Evolutionary conservation across 1,139 yeast genomes (phyloP).

Genomic region (Hyphopichia khmerensis): DNA sequence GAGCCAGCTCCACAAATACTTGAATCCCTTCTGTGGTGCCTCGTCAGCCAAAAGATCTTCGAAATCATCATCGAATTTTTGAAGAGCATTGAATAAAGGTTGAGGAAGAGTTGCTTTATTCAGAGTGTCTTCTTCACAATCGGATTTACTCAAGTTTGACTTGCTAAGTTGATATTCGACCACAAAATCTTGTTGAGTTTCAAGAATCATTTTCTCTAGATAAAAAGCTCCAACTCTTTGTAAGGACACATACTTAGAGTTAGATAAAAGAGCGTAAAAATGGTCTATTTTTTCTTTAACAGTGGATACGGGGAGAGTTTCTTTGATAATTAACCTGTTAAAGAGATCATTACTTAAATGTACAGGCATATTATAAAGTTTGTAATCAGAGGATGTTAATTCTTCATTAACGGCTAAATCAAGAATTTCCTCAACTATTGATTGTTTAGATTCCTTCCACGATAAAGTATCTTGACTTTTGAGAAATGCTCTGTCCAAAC

Average conservation of each 20-base stretch:
- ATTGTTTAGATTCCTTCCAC: conserved; percentile 26
- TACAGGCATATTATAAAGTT: conserved; percentile 28
- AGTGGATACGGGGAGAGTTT: conserved; percentile 11
- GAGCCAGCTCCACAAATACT: conserved; percentile 71
- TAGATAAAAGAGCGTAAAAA: conserved; percentile 21
- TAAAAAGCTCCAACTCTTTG: conserved; percentile 39
- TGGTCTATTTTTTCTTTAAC: conserved; percentile 14
- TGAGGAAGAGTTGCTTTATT: conserved; percentile 34
- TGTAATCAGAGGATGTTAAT: conserved; percentile 14
- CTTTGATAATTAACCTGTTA: conserved; percentile 23
- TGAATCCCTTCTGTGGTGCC: conserved; percentile 29
- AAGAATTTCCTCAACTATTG: conserved; percentile 34
- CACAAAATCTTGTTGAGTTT: conserved; percentile 54
- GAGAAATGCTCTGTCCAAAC: conserved; percentile 17
- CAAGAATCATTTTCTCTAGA: conserved; percentile 32
- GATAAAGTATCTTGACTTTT: conserved; percentile 3
- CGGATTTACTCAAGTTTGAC: conserved; percentile 16
- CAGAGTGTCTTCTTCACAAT: conserved; percentile 14
- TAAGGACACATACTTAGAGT: conserved; percentile 21
- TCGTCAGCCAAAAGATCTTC: conserved; percentile 38
- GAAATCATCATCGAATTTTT: conserved; percentile 3
- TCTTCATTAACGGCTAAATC: conserved; percentile 32
- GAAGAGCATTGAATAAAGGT: conserved; percentile 24
- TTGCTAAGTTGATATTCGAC: conserved; percentile 58
- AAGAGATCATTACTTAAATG: conserved; percentile 32